These are phyloP conservation scores for Tolypocladium capitatum DNA, from an alignment of 2,329 filamentous ascomycete genomes.

Conservation along the genomic window DNA sequence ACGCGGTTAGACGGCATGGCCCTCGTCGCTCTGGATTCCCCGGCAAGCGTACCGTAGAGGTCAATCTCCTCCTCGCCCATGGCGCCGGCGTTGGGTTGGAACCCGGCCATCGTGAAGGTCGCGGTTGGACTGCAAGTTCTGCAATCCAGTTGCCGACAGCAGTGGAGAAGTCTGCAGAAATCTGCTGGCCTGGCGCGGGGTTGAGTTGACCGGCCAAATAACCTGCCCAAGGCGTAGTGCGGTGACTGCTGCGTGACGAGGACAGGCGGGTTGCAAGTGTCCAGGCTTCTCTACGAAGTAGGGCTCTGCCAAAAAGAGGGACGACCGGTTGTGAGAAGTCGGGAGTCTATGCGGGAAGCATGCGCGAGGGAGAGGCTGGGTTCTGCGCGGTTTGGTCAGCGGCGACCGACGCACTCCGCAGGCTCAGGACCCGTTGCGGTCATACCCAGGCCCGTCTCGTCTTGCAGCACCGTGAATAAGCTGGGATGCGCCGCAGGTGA, in stretches of 20 bases:
- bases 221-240: neutral
- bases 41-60: slow-evolving; percentile 41
- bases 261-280: neutral
- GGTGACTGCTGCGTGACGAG: neutral
- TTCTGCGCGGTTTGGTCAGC: no score
- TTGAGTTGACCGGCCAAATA: neutral
- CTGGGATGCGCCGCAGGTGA: neutral
- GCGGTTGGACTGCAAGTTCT: neutral
- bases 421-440: neutral
- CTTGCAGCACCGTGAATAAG: neutral
- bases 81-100: slow-evolving; percentile 5
- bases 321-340: neutral
- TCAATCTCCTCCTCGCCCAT: slow-evolving; percentile 33
- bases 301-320: neutral
- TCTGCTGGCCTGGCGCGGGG: slow-evolving; percentile 3
- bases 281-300: neutral
- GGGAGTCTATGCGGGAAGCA: neutral
- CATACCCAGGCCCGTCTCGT: neutral
- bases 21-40: neutral
- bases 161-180: no score
- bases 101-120: neutral
- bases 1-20: slow-evolving; percentile 2
- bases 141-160: neutral
- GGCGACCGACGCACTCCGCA: no score
- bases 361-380: neutral